phyloP scores from a whole-genome alignment of 495 filamentous ascomycete species.

The Hypoxylon rickii region DNA sequence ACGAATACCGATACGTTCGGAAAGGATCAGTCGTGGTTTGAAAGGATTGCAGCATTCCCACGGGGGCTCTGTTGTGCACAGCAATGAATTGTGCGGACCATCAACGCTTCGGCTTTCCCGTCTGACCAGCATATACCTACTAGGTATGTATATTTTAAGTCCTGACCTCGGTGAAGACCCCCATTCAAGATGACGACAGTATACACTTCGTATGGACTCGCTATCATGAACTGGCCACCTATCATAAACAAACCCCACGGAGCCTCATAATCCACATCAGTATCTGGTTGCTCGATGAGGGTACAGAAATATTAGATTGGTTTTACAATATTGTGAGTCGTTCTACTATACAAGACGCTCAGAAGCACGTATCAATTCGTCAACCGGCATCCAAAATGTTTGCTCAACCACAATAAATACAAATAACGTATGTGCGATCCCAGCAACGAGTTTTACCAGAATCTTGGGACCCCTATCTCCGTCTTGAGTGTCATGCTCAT shows the following conservation, averaged over 20 bases:
- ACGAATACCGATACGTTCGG: neutral
- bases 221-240: conserved; percentile 8
- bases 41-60: conserved; percentile 1
- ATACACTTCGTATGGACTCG: conserved; percentile 4
- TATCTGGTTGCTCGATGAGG: too few relatives aligned
- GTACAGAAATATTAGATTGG: neutral
- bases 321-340: neutral
- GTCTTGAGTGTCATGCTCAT: neutral
- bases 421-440: neutral
- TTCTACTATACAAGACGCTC: neutral
- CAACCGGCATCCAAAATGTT: conserved; percentile 1
- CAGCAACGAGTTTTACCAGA: conserved; percentile 16
- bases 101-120: conserved; percentile 24
- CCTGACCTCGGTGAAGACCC: conserved; percentile 24
- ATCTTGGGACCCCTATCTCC: conserved; percentile 5
- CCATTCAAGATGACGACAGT: neutral
- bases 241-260: too few relatives aligned
- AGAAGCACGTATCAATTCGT: too few relatives aligned
- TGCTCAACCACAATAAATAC: conserved; percentile 7
- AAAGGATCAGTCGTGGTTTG: neutral
- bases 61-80: conserved; percentile 11
- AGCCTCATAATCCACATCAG: too few relatives aligned
- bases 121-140: conserved; percentile 28
- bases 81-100: conserved; percentile 12
- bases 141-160: conserved; percentile 32